Conservation (phyloP, 257 asterid species). For the Echites panduratus region DNA sequence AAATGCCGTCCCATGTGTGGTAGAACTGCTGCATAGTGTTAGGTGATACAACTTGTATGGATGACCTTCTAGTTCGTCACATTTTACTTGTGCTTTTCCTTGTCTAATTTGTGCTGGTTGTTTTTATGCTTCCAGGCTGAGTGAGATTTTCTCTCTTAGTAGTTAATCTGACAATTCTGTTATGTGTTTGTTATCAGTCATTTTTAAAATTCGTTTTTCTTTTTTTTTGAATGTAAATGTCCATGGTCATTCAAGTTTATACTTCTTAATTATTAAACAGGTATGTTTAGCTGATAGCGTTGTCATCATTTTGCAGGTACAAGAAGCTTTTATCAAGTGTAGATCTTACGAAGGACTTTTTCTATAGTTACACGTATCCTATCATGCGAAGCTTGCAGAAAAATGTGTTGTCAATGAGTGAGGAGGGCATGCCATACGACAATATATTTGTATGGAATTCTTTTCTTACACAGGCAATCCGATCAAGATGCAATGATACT, state of each 20-base stretch:
- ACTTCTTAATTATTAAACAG: neutral
- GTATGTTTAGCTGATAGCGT: conserved; percentile 13
- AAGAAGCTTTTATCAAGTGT: conserved; percentile 97
- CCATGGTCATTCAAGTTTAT: neutral
- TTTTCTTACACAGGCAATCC: conserved; percentile 73
- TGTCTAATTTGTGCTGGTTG: neutral
- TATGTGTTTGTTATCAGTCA: neutral
- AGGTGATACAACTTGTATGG: neutral
- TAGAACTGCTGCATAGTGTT: neutral
- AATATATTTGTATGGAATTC: conserved; percentile 98
- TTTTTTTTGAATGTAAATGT: neutral
- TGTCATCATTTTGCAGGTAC: conserved; percentile 60
- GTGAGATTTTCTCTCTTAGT: neutral
- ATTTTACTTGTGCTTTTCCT: neutral
- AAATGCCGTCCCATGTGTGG: neutral
- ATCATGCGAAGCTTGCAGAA: conserved; percentile 90
- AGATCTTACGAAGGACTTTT: conserved; percentile 93
- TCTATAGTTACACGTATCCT: conserved; percentile 92
- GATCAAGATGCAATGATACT: conserved; percentile 83
- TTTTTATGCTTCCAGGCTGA: neutral
- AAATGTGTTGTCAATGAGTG: conserved; percentile 62
- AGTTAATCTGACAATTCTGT: conserved; percentile 5
- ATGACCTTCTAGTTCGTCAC: neutral
- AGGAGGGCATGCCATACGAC: conserved; percentile 85
- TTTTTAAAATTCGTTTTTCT: neutral